These are phyloP conservation scores for Xylaria castorea DNA, from an alignment of 495 filamentous ascomycete genomes.

Conservation along the genomic window DNA sequence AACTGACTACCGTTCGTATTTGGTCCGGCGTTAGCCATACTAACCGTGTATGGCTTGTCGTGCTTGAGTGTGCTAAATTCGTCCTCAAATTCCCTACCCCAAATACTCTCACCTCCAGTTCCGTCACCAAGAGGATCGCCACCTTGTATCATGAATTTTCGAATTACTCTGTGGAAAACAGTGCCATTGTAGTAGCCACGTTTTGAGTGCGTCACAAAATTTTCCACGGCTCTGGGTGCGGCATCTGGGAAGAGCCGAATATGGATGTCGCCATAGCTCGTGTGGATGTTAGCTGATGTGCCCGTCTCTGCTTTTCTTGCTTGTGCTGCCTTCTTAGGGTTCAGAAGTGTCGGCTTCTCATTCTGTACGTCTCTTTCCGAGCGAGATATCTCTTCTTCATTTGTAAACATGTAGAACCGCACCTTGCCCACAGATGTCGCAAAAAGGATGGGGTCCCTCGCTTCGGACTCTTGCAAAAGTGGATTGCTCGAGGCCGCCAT, in stretches of 20 bases:
- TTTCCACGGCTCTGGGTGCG: constrained; percentile 96
- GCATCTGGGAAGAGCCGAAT: constrained; percentile 92
- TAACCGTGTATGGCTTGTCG: constrained; percentile 94
- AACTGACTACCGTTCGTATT: constrained; percentile 86
- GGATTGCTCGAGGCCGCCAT: constrained; percentile 97
- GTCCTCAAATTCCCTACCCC: constrained; percentile 94
- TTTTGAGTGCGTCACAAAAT: constrained; percentile 91
- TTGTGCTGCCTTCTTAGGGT: constrained; percentile 48
- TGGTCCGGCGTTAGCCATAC: constrained; percentile 96
- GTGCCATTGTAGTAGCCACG: constrained; percentile 95
- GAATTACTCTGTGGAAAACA: constrained; percentile 96
- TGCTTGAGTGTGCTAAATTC: constrained; percentile 92
- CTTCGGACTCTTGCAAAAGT: constrained; percentile 89
- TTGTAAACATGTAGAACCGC: constrained; percentile 98
- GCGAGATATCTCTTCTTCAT: constrained; percentile 83
- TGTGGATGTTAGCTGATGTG: constrained; percentile 85
- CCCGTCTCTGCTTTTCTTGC: constrained; percentile 74
- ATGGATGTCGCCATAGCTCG: constrained; percentile 92
- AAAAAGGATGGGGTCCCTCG: constrained; percentile 87
- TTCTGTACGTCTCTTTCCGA: constrained; percentile 91
- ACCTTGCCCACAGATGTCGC: constrained; percentile 85
- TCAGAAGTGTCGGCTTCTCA: constrained; percentile 76
- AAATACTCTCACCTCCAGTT: constrained; percentile 95
- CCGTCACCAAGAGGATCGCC: constrained; percentile 95
- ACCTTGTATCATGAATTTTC: constrained; percentile 97